Percentiles rank a stretch among this genome's conserved stretches.
These are phyloP conservation scores for Penicillium sp. DNA, from an alignment of 2,329 filamentous ascomycete species.

Conservation along the genomic window DNA sequence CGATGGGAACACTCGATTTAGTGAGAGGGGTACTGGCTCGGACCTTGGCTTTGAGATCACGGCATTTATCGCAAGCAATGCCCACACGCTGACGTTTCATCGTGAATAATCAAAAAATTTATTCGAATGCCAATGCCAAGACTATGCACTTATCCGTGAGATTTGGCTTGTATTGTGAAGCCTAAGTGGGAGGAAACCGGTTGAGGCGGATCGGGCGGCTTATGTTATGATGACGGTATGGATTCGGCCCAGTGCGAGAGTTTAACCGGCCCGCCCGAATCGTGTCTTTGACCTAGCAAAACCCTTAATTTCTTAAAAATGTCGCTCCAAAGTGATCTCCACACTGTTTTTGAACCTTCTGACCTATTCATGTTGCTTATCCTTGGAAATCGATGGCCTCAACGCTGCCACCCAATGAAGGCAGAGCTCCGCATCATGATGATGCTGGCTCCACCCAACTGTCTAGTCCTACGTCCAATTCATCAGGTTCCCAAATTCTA, in stretches of 20 bases:
- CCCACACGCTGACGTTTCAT: slow-evolving; percentile 23
- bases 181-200: not conserved
- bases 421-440: no score
- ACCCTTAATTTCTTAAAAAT: no score
- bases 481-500: not conserved
- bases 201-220: not conserved
- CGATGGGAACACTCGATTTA: not conserved
- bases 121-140: no score
- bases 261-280: not conserved
- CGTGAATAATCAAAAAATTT: not conserved
- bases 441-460: no score
- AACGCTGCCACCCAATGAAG: not conserved
- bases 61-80: slow-evolving; percentile 26
- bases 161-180: no score
- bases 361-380: no score
- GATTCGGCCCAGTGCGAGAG: not conserved
- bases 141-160: no score
- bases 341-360: no score
- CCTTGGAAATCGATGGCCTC: not conserved
- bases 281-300: not conserved
- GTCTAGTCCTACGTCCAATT: not conserved
- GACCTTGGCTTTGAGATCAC: slow-evolving; percentile 26
- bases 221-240: not conserved
- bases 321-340: no score
- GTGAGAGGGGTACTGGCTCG: not conserved